Conservation (phyloP, 306 rosid species). For the Quercus ilex region DNA sequence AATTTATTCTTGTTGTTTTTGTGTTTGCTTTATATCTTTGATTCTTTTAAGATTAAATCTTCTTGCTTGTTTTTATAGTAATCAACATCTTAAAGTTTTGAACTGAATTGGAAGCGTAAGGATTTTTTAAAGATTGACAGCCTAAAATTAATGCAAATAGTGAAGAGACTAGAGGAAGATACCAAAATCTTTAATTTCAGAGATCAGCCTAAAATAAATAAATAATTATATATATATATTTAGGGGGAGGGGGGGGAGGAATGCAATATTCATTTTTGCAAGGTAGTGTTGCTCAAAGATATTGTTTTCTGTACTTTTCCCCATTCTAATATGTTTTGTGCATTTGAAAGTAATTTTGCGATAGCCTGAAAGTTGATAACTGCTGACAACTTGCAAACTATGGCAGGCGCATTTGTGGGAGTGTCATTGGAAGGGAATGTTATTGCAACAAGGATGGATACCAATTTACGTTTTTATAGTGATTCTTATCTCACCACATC, state of each 20-base stretch:
- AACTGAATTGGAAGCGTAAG: too few species aligned
- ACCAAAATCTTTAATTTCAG: too few species aligned
- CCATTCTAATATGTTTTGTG: not conserved
- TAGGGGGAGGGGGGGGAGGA: too few species aligned
- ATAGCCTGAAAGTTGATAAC: conserved; percentile 6
- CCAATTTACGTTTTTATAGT: conserved; percentile 77
- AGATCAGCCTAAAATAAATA: too few species aligned
- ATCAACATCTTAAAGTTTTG: too few species aligned
- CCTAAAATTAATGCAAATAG: not conserved
- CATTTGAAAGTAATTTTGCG: not conserved
- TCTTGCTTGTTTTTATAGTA: too few species aligned
- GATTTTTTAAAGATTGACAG: too few species aligned
- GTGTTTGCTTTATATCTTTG: not conserved
- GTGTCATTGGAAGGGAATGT: conserved; percentile 94
- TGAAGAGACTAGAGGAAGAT: not conserved
- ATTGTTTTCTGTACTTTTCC: not conserved
- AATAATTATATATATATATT: conserved; percentile 34
- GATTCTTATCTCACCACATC: conserved; percentile 88
- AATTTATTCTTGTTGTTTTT: not conserved
- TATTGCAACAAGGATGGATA: conserved; percentile 80
- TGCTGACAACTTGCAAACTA: conserved; percentile 14
- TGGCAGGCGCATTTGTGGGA: conserved; percentile 84
- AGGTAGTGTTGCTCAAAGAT: not conserved
- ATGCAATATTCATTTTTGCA: not conserved
- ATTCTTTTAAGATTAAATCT: not conserved